phyloP scores from a whole-genome alignment of 108 stramenopile species.

The Schizochytrium sp. region DNA sequence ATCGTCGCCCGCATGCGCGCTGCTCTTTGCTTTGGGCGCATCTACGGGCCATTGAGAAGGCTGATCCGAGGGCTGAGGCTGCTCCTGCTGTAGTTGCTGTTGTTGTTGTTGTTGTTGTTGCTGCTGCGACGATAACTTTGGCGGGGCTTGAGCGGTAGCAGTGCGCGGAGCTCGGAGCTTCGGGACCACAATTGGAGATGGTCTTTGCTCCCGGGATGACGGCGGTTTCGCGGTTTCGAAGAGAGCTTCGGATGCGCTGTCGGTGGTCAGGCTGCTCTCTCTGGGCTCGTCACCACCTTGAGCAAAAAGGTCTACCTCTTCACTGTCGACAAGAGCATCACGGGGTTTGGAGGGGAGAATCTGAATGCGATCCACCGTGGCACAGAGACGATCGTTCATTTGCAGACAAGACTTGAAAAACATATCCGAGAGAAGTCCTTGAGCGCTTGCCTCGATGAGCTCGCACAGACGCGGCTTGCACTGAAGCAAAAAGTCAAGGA shows the following conservation, averaged over 20 bases:
- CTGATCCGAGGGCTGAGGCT: background rate
- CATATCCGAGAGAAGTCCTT: background rate
- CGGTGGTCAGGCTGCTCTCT: too few relatives aligned
- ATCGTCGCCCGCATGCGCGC: background rate
- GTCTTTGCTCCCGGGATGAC: background rate
- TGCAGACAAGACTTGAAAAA: background rate
- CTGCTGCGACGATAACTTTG: background rate
- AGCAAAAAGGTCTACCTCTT: too few relatives aligned
- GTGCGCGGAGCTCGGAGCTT: background rate
- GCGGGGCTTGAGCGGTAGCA: background rate
- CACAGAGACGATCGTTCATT: background rate
- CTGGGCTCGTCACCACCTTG: too few relatives aligned
- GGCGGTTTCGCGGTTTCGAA: too few relatives aligned
- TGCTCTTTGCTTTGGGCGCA: too few relatives aligned
- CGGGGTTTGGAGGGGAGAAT: background rate
- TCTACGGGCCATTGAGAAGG: background rate
- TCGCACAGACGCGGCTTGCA: background rate
- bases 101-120: background rate
- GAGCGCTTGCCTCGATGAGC: slow-evolving; percentile 5
- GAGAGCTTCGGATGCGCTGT: too few relatives aligned
- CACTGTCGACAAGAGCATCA: background rate
- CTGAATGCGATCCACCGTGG: background rate
- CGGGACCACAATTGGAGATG: background rate
- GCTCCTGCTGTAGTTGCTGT: background rate
- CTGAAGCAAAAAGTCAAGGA: background rate